Evolutionary conservation across 83 land plant species (phyloP).

Genomic region (Picea mariana): DNA sequence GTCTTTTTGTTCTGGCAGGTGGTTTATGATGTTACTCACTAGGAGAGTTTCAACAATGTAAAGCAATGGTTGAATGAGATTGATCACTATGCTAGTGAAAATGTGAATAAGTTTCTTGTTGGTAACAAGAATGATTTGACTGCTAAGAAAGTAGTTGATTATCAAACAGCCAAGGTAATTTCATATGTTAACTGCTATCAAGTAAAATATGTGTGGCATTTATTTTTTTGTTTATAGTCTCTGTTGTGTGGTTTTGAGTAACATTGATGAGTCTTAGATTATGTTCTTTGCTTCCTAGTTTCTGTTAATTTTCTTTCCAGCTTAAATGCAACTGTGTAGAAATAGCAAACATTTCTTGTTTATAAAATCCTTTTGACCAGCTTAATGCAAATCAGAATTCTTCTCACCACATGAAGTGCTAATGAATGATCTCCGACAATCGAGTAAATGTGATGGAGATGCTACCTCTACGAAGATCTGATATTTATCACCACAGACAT

Average conservation of each 20-base stretch:
- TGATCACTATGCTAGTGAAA: conserved; percentile 77
- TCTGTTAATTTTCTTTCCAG: background rate
- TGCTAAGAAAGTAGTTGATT: conserved; percentile 58
- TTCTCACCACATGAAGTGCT: background rate
- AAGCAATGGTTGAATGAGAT: conserved; percentile 77
- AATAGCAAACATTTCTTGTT: background rate
- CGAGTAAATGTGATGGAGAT: background rate
- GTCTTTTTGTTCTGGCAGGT: conserved; percentile 30
- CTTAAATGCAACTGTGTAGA: background rate
- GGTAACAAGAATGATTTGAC: conserved; percentile 79
- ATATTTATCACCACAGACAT: no score
- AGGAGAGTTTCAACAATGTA: conserved; percentile 77
- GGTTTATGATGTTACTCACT: conserved; percentile 80
- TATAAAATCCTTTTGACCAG: background rate
- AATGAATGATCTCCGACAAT: no score
- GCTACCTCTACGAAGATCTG: background rate
- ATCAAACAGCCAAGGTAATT: conserved; percentile 71
- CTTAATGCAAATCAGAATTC: background rate
- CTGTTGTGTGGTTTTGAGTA: no score
- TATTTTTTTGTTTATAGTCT: background rate
- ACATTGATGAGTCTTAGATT: no score
- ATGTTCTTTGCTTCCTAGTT: no score
- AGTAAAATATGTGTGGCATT: background rate
- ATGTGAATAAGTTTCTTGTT: conserved; percentile 76
- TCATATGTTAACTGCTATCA: background rate